phyloP scores from a whole-genome alignment of 1,284 basidiomycete genomes.

The Tilletia indica region DNA sequence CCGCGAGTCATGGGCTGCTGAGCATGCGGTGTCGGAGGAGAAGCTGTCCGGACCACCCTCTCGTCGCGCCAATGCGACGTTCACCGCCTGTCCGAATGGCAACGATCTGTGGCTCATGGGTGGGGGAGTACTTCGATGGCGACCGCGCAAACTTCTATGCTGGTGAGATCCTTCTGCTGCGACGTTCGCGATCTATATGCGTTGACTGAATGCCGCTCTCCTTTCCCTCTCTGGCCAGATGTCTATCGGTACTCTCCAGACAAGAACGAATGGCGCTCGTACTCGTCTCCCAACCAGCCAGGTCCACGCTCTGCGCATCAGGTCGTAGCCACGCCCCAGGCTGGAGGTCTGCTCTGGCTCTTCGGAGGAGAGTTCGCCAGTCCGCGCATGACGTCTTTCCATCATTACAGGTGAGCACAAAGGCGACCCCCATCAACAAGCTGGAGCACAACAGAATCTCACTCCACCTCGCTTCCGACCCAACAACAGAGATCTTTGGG shows the following conservation, averaged over 20 bases:
- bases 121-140: constrained; percentile 55
- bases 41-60: constrained; percentile 43
- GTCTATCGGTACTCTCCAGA: constrained; percentile 27
- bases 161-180: constrained; percentile 36
- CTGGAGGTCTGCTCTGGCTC: constrained; percentile 54
- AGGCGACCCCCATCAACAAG: not conserved
- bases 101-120: constrained; percentile 55
- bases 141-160: constrained; percentile 50
- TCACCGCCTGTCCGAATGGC: constrained; percentile 52
- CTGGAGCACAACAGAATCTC: not conserved
- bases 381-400: constrained; percentile 79
- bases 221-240: not conserved
- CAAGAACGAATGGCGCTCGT: constrained; percentile 50
- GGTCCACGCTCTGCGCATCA: constrained; percentile 54
- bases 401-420: constrained; percentile 79
- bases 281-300: constrained; percentile 49
- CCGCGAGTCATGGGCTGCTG: constrained; percentile 46
- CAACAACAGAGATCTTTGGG: constrained; percentile 31
- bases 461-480: not conserved
- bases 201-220: not conserved
- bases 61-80: constrained; percentile 50
- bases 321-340: constrained; percentile 44
- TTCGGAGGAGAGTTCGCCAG: constrained; percentile 64
- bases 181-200: too few species aligned
- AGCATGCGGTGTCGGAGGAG: constrained; percentile 48